Evolutionary conservation across 78 protist genomes (phyloP), one percentile per base, ranked within the genome.

Genomic region (Dictyostelium firmibasis): DNA sequence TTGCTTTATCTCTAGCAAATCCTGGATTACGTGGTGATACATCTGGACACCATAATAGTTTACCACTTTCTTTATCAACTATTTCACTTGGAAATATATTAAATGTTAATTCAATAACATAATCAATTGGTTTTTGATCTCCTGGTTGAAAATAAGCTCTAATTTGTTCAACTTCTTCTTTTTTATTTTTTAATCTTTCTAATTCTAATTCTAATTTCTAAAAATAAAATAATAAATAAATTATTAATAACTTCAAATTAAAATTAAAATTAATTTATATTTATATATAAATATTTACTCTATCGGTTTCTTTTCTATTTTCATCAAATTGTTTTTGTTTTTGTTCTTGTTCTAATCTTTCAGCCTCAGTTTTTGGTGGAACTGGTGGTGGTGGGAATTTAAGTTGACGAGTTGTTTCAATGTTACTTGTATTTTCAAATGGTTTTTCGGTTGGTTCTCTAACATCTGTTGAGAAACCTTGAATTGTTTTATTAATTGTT

Each of bases 281-380:
- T 0, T 8, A 44, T 60, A 16, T 27, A 25, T 20, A n/a, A n/a
- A 14, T 11, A 41, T 20, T 27, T 86, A 76, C 53, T 50, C 74
- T 60, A 43, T 62, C 88, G 7, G 4, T 57, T 41, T 69, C 53
- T 62, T 47, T 57, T 44, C 94, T 83, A 18, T 62, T 67, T 23
- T 78, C 84, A 25, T 89, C 94, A 35, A 18, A n/a, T 70, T 70
- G 79, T 81, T 69, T 78, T 23, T 20, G 72, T 29, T 62, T 62
- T 11, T 81, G 57, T 35, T 89, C 94, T 69, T 81, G 86, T 43
- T 57, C 79, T 10, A 79, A 41, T 75, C 94, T 83, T 69, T 89
- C 87, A 8, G 77, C 86, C 47, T 89, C 94, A 44, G 94, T 89
- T 69, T 43, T 78, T 70, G 85, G 94, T 43, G 94, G 83, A 5